Evolutionary conservation across 1,284 basidiomycete genomes (phyloP).

Genomic region (Pseudozyma tsukubaensis): DNA sequence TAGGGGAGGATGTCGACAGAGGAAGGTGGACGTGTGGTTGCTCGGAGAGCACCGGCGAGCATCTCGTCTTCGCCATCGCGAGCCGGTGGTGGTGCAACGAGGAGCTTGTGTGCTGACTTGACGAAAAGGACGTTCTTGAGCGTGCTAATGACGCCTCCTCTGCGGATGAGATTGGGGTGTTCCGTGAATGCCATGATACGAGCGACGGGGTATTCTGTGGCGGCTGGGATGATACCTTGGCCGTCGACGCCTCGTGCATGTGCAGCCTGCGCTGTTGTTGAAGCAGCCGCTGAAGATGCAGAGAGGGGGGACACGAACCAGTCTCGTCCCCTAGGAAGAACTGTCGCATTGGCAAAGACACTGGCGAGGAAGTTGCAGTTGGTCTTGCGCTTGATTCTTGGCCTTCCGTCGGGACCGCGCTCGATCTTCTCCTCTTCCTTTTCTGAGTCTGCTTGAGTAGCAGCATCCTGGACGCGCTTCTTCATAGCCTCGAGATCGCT

Average conservation of each 20-base stretch:
- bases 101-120: conserved; percentile 62
- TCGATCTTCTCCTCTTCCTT: conserved; percentile 49
- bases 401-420: conserved; percentile 49
- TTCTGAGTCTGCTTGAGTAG: conserved; percentile 33
- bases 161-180: conserved; percentile 66
- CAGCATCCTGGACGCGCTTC: conserved; percentile 52
- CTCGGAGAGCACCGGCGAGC: conserved; percentile 52
- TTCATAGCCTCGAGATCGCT: conserved; percentile 63
- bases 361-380: conserved; percentile 68
- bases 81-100: conserved; percentile 57
- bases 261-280: conserved; percentile 52
- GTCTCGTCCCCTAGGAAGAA: conserved; percentile 62
- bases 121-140: conserved; percentile 67
- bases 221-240: conserved; percentile 29
- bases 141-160: conserved; percentile 66
- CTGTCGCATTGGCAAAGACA: conserved; percentile 67
- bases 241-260: conserved; percentile 33
- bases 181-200: conserved; percentile 67
- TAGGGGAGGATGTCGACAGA: conserved; percentile 66
- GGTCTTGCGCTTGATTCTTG: conserved; percentile 61
- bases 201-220: conserved; percentile 63
- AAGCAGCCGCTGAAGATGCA: conserved; percentile 45
- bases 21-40: conserved; percentile 50
- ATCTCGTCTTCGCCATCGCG: conserved; percentile 49
- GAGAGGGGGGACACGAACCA: conserved; percentile 63